A percentile compares a stretch with the other conserved stretches of the same genome.
These are phyloP conservation scores for Heliosperma pusillum DNA, from an alignment of 148 eudicot genomes.

Conservation along the genomic window DNA sequence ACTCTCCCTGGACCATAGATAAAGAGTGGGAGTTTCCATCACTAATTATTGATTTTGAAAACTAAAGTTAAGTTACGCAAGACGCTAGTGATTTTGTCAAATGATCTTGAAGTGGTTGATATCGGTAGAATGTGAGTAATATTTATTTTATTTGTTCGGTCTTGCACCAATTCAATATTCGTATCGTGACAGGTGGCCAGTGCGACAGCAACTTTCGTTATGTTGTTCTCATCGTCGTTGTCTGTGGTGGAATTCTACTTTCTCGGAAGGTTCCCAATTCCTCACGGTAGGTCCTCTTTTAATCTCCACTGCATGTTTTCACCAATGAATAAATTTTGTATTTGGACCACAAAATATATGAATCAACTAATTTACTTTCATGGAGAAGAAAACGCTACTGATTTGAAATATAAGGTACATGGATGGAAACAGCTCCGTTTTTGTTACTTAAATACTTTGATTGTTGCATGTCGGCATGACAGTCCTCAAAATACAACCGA, in stretches of 20 bases:
- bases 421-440: too few relatives aligned
- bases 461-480: too few relatives aligned
- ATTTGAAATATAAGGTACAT: background rate
- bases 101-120: too few relatives aligned
- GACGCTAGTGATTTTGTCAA: too few relatives aligned
- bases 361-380: background rate
- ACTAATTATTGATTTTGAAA: too few relatives aligned
- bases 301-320: background rate
- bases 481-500: too few relatives aligned
- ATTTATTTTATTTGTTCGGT: background rate
- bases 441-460: too few relatives aligned
- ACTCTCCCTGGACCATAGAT: too few relatives aligned
- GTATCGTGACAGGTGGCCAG: slow-evolving; percentile 66
- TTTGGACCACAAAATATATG: slow-evolving; percentile 4
- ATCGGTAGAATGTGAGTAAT: background rate
- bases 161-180: background rate
- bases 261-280: slow-evolving; percentile 79
- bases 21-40: too few relatives aligned
- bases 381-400: background rate
- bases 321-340: background rate
- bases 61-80: too few relatives aligned
- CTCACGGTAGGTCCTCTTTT: slow-evolving; percentile 52
- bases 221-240: slow-evolving; percentile 90
- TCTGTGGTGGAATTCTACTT: slow-evolving; percentile 97
- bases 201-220: slow-evolving; percentile 96